These are phyloP conservation scores for Acorus gramineus DNA, from an alignment of 106 monocot genomes.

Conservation along the genomic window DNA sequence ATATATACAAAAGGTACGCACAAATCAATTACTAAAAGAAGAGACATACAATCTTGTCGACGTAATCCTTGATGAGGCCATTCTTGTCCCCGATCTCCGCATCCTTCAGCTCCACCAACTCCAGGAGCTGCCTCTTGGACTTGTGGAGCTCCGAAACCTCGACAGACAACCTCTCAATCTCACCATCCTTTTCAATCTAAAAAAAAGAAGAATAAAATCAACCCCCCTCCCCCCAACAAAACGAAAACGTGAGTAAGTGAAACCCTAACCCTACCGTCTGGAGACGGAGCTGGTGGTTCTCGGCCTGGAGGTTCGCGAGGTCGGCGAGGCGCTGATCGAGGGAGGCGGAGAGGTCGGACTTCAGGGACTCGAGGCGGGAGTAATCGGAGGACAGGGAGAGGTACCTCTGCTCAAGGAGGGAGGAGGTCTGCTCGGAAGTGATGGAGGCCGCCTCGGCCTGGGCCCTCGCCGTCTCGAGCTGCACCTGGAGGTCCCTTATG, in stretches of 20 bases:
- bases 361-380: conserved; percentile 49
- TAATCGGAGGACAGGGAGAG: conserved; percentile 46
- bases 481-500: conserved; percentile 62
- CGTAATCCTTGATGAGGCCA: conserved; percentile 62
- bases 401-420: conserved; percentile 76
- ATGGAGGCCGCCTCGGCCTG: conserved; percentile 82
- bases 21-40: background rate
- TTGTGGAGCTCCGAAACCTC: conserved; percentile 64
- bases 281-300: conserved; percentile 70
- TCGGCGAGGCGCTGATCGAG: conserved; percentile 35
- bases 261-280: conserved; percentile 30
- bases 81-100: conserved; percentile 75
- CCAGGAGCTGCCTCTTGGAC: conserved; percentile 69
- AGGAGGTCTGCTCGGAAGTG: conserved; percentile 75
- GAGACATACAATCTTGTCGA: conserved; percentile 76
- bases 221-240: no score
- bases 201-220: conserved; percentile 1
- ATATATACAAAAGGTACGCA: background rate
- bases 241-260: no score
- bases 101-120: conserved; percentile 69
- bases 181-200: conserved; percentile 78
- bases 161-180: conserved; percentile 65
- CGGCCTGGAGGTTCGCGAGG: conserved; percentile 41
- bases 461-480: conserved; percentile 74
- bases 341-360: conserved; percentile 45